Conservation (phyloP, 177 flowering plant genomes). For the Vitis hybrid region DNA sequence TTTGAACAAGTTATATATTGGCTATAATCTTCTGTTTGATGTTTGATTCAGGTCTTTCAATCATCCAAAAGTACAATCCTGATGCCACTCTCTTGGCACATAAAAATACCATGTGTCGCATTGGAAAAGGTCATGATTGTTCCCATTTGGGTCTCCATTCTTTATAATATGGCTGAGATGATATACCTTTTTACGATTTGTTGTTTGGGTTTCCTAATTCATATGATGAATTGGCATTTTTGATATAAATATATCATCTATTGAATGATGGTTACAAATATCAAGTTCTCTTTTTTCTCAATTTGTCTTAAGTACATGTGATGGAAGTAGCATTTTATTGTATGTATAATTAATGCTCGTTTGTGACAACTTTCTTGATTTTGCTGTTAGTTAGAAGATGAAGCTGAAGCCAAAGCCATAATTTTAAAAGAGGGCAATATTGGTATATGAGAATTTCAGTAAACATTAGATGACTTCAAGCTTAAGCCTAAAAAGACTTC, state of each 20-base stretch:
- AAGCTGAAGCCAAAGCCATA: no score
- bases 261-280: no score
- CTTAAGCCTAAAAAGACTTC: no score
- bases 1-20: not conserved
- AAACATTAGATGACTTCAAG: no score
- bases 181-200: not conserved
- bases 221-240: not conserved
- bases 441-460: no score
- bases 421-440: no score
- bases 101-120: slow-evolving; percentile 74
- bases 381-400: no score
- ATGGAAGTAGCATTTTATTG: no score
- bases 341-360: no score
- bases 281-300: no score
- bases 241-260: not conserved
- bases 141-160: not conserved
- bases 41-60: slow-evolving; percentile 75
- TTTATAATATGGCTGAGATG: slow-evolving; percentile 1
- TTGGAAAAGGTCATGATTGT: slow-evolving; percentile 59
- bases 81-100: slow-evolving; percentile 83
- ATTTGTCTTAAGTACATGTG: no score
- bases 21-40: slow-evolving; percentile 2
- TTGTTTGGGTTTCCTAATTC: not conserved
- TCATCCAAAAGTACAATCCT: slow-evolving; percentile 78
- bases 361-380: no score